A percentile compares a stretch with the other conserved stretches of the same genome.
These are phyloP conservation scores for Canariomyces notabilis DNA, from an alignment of 2,329 filamentous ascomycete species.

Conservation along the genomic window DNA sequence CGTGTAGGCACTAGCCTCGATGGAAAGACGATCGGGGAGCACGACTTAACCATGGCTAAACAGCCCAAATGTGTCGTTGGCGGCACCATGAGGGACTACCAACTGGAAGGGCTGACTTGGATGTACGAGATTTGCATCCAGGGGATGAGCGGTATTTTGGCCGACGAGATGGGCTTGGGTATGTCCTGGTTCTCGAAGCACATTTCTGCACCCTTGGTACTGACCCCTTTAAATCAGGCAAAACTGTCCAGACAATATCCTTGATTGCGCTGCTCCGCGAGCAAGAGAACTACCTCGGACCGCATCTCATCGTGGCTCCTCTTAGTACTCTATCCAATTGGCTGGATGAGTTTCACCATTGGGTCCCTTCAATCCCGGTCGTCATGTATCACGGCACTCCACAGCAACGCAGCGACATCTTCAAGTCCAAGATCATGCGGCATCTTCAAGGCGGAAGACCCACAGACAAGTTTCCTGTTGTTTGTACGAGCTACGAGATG, in stretches of 20 bases:
- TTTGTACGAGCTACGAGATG: conserved; percentile 95
- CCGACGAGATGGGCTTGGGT: conserved; percentile 88
- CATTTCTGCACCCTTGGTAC: not conserved
- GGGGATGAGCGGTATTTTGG: conserved; percentile 84
- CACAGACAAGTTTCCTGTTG: conserved; percentile 71
- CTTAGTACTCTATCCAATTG: conserved; percentile 92
- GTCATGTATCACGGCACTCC: conserved; percentile 87
- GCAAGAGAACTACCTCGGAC: conserved; percentile 74
- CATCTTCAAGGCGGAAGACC: conserved; percentile 58
- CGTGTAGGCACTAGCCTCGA: conserved; percentile 57
- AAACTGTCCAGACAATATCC: conserved; percentile 87
- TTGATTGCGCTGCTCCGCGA: conserved; percentile 84
- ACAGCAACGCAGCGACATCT: conserved; percentile 69
- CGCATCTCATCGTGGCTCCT: conserved; percentile 85
- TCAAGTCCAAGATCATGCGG: conserved; percentile 64
- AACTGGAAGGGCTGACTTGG: conserved; percentile 92
- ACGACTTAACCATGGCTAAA: conserved; percentile 70
- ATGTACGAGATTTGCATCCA: conserved; percentile 77
- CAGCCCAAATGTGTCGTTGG: conserved; percentile 83
- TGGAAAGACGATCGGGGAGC: conserved; percentile 55
- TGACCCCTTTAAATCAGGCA: conserved; percentile 49
- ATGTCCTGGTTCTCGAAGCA: conserved; percentile 22
- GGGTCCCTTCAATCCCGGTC: conserved; percentile 84
- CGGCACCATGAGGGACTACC: conserved; percentile 89
- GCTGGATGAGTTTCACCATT: conserved; percentile 88